A percentile compares a stretch with the other conserved stretches of the same genome.
These are phyloP conservation scores for Epichloe glyceriae DNA, from an alignment of 2,329 filamentous ascomycete species.

Conservation along the genomic window DNA sequence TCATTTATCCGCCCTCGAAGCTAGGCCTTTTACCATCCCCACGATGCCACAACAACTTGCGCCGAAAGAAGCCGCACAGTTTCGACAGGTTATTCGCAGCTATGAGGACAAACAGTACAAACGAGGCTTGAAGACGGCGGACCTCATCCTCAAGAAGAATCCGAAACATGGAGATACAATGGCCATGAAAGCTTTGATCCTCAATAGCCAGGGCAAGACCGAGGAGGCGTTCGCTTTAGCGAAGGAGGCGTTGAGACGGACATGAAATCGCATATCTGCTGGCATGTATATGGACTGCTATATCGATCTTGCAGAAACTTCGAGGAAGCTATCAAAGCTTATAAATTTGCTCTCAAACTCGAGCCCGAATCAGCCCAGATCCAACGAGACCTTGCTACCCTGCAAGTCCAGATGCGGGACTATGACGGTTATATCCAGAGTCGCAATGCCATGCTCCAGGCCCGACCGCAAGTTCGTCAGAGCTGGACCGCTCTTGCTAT, in stretches of 20 bases:
- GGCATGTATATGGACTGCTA: constrained; percentile 94
- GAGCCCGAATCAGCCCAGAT: constrained; percentile 95
- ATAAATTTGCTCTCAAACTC: constrained; percentile 85
- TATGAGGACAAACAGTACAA: constrained; percentile 99
- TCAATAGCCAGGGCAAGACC: constrained; percentile 82
- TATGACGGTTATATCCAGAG: constrained; percentile 89
- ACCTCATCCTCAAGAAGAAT: constrained; percentile 90
- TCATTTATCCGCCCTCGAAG: background rate
- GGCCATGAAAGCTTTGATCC: constrained; percentile 96
- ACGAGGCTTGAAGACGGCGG: constrained; percentile 80
- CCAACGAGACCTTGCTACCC: constrained; percentile 78
- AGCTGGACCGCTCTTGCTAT: constrained; percentile 98
- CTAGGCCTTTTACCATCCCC: background rate
- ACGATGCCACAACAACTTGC: constrained; percentile 60
- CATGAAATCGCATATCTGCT: constrained; percentile 99
- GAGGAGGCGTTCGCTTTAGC: constrained; percentile 90
- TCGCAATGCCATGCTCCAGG: constrained; percentile 74
- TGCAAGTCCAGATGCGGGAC: constrained; percentile 95
- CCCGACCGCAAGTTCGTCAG: constrained; percentile 67
- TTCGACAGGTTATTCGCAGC: constrained; percentile 84
- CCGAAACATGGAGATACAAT: constrained; percentile 96
- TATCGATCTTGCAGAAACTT: constrained; percentile 95
- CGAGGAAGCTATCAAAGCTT: constrained; percentile 97
- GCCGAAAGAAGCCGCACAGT: constrained; percentile 87
- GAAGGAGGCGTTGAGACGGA: constrained; percentile 84